These are phyloP conservation scores for Pichia phayaonensis DNA, from an alignment of 805 yeast species.

Conservation along the genomic window DNA sequence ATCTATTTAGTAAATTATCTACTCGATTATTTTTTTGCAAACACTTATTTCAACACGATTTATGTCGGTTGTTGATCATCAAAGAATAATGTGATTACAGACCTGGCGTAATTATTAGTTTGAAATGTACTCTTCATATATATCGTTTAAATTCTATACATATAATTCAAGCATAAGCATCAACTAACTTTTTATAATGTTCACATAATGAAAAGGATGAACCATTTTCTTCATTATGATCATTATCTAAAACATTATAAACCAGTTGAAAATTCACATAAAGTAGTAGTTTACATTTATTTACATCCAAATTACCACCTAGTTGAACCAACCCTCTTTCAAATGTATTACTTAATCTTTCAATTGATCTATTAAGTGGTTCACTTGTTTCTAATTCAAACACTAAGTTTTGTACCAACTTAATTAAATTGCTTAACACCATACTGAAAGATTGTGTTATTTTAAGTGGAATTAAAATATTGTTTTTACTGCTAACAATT, in stretches of 20 bases:
- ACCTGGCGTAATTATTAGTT: too few species aligned
- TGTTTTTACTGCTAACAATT: constrained; percentile 17
- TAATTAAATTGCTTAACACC: constrained; percentile 61
- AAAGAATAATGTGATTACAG: too few species aligned
- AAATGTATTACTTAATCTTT: constrained; percentile 67
- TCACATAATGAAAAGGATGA: background rate
- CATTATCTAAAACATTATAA: constrained; percentile 38
- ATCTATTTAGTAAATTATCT: too few species aligned
- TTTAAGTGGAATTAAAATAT: constrained; percentile 42
- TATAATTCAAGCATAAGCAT: background rate
- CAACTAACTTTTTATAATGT: background rate
- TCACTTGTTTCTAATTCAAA: constrained; percentile 40
- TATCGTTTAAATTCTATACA: background rate
- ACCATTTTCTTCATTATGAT: background rate
- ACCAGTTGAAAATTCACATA: constrained; percentile 65
- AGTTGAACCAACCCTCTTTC: constrained; percentile 72
- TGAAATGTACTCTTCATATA: too few species aligned
- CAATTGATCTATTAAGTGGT: constrained; percentile 65
- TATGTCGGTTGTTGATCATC: too few species aligned
- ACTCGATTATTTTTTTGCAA: too few species aligned
- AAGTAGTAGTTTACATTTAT: constrained; percentile 57
- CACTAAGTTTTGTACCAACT: constrained; percentile 34
- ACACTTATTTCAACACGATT: too few species aligned
- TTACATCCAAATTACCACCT: constrained; percentile 37
- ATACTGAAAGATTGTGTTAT: constrained; percentile 77